A percentile compares a stretch with the other conserved stretches of the same genome.
These are phyloP conservation scores for Terana coerulea DNA, from an alignment of 768 basidiomycete genomes.

Conservation along the genomic window DNA sequence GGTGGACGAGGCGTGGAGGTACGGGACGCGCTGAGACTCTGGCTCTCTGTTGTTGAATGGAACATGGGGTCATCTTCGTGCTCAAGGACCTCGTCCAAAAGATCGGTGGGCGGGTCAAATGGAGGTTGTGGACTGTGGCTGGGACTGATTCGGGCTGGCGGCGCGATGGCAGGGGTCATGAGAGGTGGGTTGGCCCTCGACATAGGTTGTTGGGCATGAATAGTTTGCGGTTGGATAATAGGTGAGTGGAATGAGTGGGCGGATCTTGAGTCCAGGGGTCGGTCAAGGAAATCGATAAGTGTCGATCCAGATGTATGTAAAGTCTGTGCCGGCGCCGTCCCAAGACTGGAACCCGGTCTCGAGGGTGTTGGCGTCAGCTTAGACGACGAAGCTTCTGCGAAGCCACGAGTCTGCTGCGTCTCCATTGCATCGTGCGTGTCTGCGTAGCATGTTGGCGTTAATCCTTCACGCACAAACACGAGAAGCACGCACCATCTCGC, in stretches of 20 bases:
- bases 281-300: neutral
- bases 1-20: constrained; percentile 1
- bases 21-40: neutral
- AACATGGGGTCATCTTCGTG: constrained; percentile 72
- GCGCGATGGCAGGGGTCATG: neutral
- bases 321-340: neutral
- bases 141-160: neutral
- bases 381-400: neutral
- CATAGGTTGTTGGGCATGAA: neutral
- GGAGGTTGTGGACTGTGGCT: too few species aligned
- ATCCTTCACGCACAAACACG: neutral
- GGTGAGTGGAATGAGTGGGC: too few species aligned
- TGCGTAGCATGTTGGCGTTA: too few species aligned
- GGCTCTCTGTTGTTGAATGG: constrained; percentile 26
- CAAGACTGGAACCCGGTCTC: neutral
- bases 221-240: too few species aligned
- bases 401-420: neutral
- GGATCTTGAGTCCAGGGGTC: too few species aligned
- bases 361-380: neutral
- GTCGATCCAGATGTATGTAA: neutral
- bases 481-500: constrained; percentile 3
- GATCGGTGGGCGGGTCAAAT: constrained; percentile 18
- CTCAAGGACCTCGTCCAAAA: constrained; percentile 60
- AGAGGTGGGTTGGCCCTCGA: neutral
- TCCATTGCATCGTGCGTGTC: neutral